phyloP scores from a whole-genome alignment of 1,284 basidiomycete species.

The Cryptococcus maquisensis region DNA sequence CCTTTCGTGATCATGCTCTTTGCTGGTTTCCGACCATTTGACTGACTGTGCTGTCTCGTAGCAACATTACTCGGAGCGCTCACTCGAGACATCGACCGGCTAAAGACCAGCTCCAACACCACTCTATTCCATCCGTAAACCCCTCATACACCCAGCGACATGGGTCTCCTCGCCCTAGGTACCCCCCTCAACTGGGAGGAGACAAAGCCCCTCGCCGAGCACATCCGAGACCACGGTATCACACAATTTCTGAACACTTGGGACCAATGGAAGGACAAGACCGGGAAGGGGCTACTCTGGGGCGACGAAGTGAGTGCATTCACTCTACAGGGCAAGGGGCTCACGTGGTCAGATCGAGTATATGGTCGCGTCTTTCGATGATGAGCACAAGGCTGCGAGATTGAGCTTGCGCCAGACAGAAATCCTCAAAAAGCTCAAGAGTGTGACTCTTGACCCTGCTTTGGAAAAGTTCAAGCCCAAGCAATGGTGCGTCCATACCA shows the following conservation, averaged over 20 bases:
- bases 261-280: constrained; percentile 83
- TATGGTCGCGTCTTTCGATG: constrained; percentile 86
- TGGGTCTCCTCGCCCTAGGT: constrained; percentile 93
- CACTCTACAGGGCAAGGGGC: background rate
- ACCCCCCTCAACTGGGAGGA: constrained; percentile 92
- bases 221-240: constrained; percentile 89
- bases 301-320: constrained; percentile 81
- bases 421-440: constrained; percentile 76
- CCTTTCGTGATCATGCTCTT: too few species aligned
- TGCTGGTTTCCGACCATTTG: too few species aligned
- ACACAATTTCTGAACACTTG: constrained; percentile 92
- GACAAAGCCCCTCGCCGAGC: constrained; percentile 78
- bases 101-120: too few species aligned
- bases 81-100: too few species aligned
- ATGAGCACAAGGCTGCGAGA: constrained; percentile 69
- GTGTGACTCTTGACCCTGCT: constrained; percentile 63
- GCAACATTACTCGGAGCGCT: too few species aligned
- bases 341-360: constrained; percentile 73
- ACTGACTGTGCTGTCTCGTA: too few species aligned
- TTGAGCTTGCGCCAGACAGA: constrained; percentile 90
- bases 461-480: constrained; percentile 52
- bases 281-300: constrained; percentile 95
- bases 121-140: too few species aligned
- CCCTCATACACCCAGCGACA: constrained; percentile 39
- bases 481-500: constrained; percentile 25